Evolutionary conservation across 2,329 filamentous ascomycete genomes (phyloP), one percentile per base, ranked within the genome.

Genomic region (Atkinsonella texensis): DNA sequence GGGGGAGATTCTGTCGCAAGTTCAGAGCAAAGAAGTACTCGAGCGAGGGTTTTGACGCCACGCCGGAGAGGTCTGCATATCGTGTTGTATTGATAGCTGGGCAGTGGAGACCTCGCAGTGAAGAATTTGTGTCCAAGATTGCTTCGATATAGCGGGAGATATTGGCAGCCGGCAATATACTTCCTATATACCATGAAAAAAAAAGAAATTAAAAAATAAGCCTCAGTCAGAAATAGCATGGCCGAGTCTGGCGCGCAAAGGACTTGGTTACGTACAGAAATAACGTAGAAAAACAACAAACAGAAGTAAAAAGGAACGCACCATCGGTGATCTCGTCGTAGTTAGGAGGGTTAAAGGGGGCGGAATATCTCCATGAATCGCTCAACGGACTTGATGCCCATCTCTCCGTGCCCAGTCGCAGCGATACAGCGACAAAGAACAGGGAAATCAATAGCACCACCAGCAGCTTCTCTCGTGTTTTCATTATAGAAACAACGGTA

Each of bases 11-110:
- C 53, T 79, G 62, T 41, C 71, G 66, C 15, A 79, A 62, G 55
- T 79, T 67, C n/a, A 80, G 62, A 1, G 75, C 74, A 53, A 80
- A 77, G 60, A 74, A 74, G 45, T 59, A 73, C 75, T n/a, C 58
- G 58, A 23, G 55, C 52, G 38, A 54, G 53, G 35, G 42, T 18
- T 28, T 46, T 15, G 13, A 44, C 23, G 39, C 12, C 23, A 13
- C 4, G 49, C 38, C n/a, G 49, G 54, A 39, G 2, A 65, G 57
- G 32, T 59, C 55, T 9, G 52, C 49, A 40, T 65, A 60, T 56
- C 57, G n/a, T 18, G 53, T 31, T 23, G 31, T 33, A 23, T 57
- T 52, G 42, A 55, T 31, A 4, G 49, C 50, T 8, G 62, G 63
- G 38, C 64, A 66, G 8, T 58, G 51, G 1, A 65, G 48, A 3